Percentiles rank a stretch among this genome's conserved stretches.
Evolutionary conservation across 345 rosid genomes (phyloP).

Genomic region (Carallia brachiata): DNA sequence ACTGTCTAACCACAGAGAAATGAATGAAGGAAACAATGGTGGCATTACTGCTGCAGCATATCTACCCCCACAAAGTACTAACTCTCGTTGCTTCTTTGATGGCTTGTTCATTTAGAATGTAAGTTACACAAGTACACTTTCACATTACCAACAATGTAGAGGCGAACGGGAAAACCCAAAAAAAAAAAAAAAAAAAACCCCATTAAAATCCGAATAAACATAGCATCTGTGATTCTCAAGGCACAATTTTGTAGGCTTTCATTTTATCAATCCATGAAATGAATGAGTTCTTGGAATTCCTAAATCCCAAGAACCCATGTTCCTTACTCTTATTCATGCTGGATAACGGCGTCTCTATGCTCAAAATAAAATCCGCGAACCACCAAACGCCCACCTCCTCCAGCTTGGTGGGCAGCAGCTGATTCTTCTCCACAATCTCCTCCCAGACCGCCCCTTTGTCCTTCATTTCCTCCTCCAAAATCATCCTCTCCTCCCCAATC

Average conservation of each 20-base stretch:
- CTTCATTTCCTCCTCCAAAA: slow-evolving; percentile 58
- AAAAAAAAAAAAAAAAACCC: too few species aligned
- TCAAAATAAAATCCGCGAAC: slow-evolving; percentile 48
- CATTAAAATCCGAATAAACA: too few species aligned
- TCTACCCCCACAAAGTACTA: too few species aligned
- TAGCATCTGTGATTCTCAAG: slow-evolving; percentile 32
- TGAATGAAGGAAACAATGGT: too few species aligned
- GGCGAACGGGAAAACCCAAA: too few species aligned
- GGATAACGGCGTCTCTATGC: slow-evolving; percentile 18
- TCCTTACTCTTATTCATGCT: slow-evolving; percentile 87
- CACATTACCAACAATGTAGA: too few species aligned
- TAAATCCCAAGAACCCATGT: slow-evolving; percentile 81
- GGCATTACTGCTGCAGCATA: too few species aligned
- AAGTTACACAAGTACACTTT: too few species aligned
- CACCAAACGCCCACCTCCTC: slow-evolving; percentile 63
- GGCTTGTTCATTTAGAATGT: too few species aligned
- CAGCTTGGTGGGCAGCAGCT: slow-evolving; percentile 44
- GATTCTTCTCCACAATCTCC: slow-evolving; percentile 69
- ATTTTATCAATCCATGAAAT: slow-evolving; percentile 69
- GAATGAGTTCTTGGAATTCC: slow-evolving; percentile 76
- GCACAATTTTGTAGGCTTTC: slow-evolving; percentile 74
- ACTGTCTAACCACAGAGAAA: too few species aligned
- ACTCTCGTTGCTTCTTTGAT: too few species aligned
- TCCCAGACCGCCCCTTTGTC: slow-evolving; percentile 65
- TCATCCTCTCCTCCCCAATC: slow-evolving; percentile 46